phyloP scores from a whole-genome alignment of 495 filamentous ascomycete genomes.

The Paragyromitra xinjiangensis region DNA sequence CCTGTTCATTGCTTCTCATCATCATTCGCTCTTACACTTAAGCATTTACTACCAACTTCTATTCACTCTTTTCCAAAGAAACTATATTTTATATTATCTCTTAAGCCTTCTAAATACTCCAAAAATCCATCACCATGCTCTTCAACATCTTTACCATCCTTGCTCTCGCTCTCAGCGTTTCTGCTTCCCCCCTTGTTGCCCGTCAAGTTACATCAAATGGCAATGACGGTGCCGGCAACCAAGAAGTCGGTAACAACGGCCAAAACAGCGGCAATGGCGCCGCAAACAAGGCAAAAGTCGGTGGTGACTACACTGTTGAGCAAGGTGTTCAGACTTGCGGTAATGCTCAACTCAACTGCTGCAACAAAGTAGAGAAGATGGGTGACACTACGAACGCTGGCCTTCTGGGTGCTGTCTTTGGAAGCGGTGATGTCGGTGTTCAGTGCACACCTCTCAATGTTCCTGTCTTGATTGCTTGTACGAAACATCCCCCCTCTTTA shows the following conservation, averaged over 20 bases:
- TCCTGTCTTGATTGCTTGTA: conserved; percentile 29
- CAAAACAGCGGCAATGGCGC: conserved; percentile 42
- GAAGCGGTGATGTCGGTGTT: conserved; percentile 36
- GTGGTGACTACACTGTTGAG: conserved; percentile 45
- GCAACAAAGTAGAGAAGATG: conserved; percentile 51
- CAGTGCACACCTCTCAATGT: conserved; percentile 48
- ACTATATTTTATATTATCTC: neutral
- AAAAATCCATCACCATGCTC: conserved; percentile 12
- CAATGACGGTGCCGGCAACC: conserved; percentile 36
- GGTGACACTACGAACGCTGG: conserved; percentile 49
- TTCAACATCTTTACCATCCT: conserved; percentile 30
- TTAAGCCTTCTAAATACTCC: neutral
- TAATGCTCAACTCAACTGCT: conserved; percentile 51
- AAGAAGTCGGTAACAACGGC: conserved; percentile 46
- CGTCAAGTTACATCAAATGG: conserved; percentile 22
- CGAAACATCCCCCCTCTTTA: neutral
- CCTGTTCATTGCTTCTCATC: neutral
- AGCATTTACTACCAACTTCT: conserved; percentile 12
- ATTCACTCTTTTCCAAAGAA: conserved; percentile 18
- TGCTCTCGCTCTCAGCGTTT: conserved; percentile 31
- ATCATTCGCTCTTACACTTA: neutral
- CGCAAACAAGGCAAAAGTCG: conserved; percentile 23
- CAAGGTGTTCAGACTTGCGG: conserved; percentile 42
- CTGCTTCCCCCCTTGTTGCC: conserved; percentile 27
- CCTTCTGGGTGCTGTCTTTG: conserved; percentile 37